Evolutionary conservation across 192 early-diverging fungal genomes (phyloP).

Genomic region (Podila verticillata): DNA sequence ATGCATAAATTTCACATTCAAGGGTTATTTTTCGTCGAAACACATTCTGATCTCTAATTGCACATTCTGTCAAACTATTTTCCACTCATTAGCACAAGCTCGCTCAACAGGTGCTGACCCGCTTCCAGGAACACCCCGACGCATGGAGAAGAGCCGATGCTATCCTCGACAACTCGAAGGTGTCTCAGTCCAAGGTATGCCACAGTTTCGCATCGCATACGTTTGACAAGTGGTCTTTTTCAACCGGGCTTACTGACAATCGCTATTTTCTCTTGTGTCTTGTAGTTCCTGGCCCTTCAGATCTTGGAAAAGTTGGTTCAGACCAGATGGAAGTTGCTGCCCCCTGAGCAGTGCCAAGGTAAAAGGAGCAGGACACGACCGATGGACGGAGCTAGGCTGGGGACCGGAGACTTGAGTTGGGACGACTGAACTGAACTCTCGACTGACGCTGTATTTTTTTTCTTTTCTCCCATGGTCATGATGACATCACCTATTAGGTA

Average conservation of each 20-base stretch:
- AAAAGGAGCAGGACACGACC: conserved; percentile 1
- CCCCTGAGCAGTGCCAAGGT: conserved; percentile 83
- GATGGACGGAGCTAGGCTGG: background rate
- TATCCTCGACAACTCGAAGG: conserved; percentile 86
- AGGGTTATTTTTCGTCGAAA: background rate
- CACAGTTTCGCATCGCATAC: background rate
- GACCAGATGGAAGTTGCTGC: conserved; percentile 97
- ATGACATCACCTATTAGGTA: conserved; percentile 62
- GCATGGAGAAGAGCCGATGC: conserved; percentile 95
- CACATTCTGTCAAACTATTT: background rate
- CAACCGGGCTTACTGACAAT: background rate
- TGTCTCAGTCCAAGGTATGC: conserved; percentile 86
- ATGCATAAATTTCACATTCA: background rate
- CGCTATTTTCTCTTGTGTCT: background rate
- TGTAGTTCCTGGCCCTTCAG: conserved; percentile 90
- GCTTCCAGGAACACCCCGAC: conserved; percentile 95
- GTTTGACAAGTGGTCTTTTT: background rate
- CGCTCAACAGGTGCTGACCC: conserved; percentile 87
- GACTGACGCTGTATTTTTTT: conserved; percentile 8
- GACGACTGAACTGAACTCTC: too few species aligned
- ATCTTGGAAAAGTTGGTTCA: conserved; percentile 96
- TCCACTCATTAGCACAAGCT: conserved; percentile 73
- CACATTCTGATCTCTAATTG: background rate
- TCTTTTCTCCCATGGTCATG: background rate
- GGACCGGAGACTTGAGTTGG: background rate